Evolutionary conservation across 352 stramenopile species (phyloP).

Genomic region (Globisporangium splendens): DNA sequence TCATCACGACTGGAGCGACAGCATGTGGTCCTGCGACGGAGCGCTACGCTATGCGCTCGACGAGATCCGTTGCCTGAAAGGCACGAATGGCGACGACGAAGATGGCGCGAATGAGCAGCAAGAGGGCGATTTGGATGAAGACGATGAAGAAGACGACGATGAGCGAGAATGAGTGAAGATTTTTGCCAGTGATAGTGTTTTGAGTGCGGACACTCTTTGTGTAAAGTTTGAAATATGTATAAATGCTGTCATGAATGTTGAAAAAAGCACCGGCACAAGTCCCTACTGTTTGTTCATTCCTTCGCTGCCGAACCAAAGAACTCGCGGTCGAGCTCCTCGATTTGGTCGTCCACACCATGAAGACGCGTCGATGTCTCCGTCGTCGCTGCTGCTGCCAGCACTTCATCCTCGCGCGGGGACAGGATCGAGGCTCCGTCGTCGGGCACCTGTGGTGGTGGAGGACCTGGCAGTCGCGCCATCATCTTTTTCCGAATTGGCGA

Average conservation of each 20-base stretch:
- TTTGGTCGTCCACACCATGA: constrained; percentile 4
- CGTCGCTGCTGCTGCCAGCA: constrained; percentile 15
- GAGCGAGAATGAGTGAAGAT: neutral
- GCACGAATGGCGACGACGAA: neutral
- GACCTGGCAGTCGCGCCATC: constrained; percentile 18
- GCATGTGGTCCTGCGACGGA: constrained; percentile 27
- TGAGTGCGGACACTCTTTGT: neutral
- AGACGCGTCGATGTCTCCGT: neutral
- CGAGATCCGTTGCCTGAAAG: constrained; percentile 17
- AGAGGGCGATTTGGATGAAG: neutral
- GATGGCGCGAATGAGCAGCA: neutral
- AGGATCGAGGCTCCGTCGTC: constrained; percentile 12
- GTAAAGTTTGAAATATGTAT: constrained; percentile 1
- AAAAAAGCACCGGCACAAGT: neutral
- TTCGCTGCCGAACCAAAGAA: constrained; percentile 3
- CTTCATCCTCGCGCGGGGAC: constrained; percentile 45
- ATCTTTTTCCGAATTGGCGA: constrained; percentile 49
- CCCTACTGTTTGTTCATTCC: neutral
- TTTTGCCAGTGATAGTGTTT: neutral
- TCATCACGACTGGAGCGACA: constrained; percentile 20
- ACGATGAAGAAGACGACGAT: neutral
- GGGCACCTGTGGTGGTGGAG: constrained; percentile 11
- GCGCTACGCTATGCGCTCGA: constrained; percentile 6
- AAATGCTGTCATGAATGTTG: neutral
- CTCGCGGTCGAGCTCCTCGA: constrained; percentile 9